Percentiles rank a stretch among this genome's conserved stretches.
Evolutionary conservation across 2,329 filamentous ascomycete genomes (phyloP).

Genomic region (Trichoderma breve): DNA sequence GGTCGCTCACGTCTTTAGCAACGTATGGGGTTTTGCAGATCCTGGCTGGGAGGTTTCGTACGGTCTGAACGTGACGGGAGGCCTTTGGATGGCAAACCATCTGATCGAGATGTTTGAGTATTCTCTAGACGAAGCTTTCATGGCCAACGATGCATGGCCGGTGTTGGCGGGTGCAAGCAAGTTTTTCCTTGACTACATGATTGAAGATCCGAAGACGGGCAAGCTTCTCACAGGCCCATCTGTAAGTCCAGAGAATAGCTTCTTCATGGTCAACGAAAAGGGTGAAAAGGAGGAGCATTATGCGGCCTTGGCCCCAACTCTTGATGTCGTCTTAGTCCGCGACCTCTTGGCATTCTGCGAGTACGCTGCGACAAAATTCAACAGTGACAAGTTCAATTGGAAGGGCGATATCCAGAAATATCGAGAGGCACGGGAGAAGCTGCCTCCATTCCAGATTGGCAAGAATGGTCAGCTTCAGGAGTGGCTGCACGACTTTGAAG

Average conservation of each 20-base stretch:
- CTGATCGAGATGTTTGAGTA: constrained; percentile 20
- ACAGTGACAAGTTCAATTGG: neutral
- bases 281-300: constrained; percentile 12
- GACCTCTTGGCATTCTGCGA: constrained; percentile 18
- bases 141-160: neutral
- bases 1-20: constrained; percentile 21
- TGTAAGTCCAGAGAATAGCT: constrained; percentile 20
- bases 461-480: constrained; percentile 20
- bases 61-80: constrained; percentile 18
- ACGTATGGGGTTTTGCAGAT: constrained; percentile 15
- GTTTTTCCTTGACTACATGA: constrained; percentile 20
- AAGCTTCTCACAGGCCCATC: constrained; percentile 17
- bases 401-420: neutral
- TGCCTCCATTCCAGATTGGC: constrained; percentile 18
- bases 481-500: constrained; percentile 19
- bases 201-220: constrained; percentile 16
- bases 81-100: constrained; percentile 16
- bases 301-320: constrained; percentile 7
- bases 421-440: neutral
- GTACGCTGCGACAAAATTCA: neutral
- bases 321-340: constrained; percentile 16
- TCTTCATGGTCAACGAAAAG: neutral
- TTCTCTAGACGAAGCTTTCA: neutral
- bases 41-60: constrained; percentile 19
- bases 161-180: constrained; percentile 2